Percentiles rank a stretch among this genome's conserved stretches.
Conservation (phyloP, 2,329 filamentous ascomycete genomes). For the Juglanconis sp. region DNA sequence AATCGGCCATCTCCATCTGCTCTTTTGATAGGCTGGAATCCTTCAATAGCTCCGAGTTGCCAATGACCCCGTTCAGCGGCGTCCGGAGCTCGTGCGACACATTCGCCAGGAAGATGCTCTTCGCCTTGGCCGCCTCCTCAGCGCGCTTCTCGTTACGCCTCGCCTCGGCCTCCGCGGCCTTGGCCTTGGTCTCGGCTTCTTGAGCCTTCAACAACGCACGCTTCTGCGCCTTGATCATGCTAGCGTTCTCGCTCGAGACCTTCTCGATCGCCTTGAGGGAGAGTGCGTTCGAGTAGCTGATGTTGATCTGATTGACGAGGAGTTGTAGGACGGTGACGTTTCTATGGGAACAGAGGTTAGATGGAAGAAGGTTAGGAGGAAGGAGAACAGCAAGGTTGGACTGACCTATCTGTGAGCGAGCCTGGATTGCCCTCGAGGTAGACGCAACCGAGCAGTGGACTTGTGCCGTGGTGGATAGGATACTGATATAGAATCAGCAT, state of each 20-base stretch:
- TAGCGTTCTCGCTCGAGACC: constrained; percentile 72
- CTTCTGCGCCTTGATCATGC: constrained; percentile 76
- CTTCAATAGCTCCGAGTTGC: constrained; percentile 78
- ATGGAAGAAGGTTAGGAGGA: background rate
- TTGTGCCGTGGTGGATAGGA: constrained; percentile 70
- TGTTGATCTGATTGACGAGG: constrained; percentile 75
- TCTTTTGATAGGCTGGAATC: constrained; percentile 73
- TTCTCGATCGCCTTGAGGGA: constrained; percentile 71
- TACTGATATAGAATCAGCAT: background rate
- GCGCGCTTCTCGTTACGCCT: constrained; percentile 77
- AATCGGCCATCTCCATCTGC: constrained; percentile 82
- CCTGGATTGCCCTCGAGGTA: constrained; percentile 74
- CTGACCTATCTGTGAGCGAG: constrained; percentile 68
- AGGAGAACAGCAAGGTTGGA: background rate
- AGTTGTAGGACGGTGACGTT: constrained; percentile 65
- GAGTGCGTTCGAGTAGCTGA: constrained; percentile 66
- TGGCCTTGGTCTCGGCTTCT: constrained; percentile 72
- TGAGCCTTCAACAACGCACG: constrained; percentile 68
- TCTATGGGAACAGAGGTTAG: background rate
- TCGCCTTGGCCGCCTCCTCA: constrained; percentile 79
- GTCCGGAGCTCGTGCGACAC: constrained; percentile 80
- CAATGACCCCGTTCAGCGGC: constrained; percentile 83
- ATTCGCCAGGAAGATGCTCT: constrained; percentile 76
- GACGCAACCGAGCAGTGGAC: constrained; percentile 67
- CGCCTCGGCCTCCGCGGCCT: constrained; percentile 71